Percentiles rank a stretch among this genome's conserved stretches.
phyloP scores from a whole-genome alignment of 305 asterid genomes.

The Solanum hybrid region DNA sequence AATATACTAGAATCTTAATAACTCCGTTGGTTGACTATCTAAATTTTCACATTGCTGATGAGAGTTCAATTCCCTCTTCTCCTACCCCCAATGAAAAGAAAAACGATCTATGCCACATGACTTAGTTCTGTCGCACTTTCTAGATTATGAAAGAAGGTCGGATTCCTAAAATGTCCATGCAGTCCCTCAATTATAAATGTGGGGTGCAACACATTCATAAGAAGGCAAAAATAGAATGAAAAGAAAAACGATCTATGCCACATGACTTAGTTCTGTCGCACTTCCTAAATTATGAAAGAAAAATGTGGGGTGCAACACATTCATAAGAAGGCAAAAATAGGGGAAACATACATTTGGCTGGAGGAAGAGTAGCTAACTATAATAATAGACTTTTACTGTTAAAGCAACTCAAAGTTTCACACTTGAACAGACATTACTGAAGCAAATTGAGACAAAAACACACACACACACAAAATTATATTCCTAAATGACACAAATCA shows the following conservation, averaged over 20 bases:
- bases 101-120: not conserved
- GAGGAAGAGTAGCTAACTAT: not conserved
- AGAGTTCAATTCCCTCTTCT: not conserved
- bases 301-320: not conserved
- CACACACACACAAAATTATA: not conserved
- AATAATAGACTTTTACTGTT: not conserved
- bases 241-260: not conserved
- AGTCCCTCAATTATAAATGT: not conserved
- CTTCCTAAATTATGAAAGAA: not conserved
- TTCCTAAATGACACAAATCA: not conserved
- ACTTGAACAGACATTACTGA: not conserved
- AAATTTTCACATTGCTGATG: not conserved
- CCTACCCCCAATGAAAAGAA: not conserved
- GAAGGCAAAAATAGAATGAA: not conserved
- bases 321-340: not conserved
- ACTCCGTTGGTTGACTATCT: not conserved
- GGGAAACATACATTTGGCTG: not conserved
- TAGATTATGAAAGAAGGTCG: not conserved
- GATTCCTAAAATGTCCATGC: not conserved
- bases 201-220: not conserved
- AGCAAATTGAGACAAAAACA: not conserved
- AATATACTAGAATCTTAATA: not conserved
- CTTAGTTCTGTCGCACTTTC: not conserved
- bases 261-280: not conserved
- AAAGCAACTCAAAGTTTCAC: not conserved